These are phyloP conservation scores for Coemansia sp. DNA, from an alignment of 192 early-diverging fungal genomes.

Conservation along the genomic window DNA sequence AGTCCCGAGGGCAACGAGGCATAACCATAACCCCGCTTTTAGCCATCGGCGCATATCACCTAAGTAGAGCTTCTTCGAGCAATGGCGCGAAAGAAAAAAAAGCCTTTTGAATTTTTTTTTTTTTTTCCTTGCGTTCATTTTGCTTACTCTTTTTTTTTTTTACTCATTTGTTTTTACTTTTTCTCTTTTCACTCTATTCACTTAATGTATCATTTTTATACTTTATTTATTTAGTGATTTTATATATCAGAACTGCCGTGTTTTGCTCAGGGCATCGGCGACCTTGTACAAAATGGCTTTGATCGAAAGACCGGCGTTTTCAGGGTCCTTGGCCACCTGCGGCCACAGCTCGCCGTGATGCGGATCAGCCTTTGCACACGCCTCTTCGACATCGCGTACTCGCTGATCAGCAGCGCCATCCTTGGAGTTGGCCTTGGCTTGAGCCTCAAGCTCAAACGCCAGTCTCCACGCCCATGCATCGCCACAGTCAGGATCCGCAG, in stretches of 20 bases:
- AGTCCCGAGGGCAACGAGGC: conserved; percentile 16
- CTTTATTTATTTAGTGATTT: background rate
- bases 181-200: background rate
- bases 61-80: too few relatives aligned
- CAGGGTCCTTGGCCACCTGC: conserved; percentile 69
- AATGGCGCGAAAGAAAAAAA: too few relatives aligned
- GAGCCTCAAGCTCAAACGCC: conserved; percentile 76
- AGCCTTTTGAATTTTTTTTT: too few relatives aligned
- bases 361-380: conserved; percentile 80
- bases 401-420: conserved; percentile 20
- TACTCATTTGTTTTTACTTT: background rate
- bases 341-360: conserved; percentile 92
- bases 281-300: conserved; percentile 24
- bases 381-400: conserved; percentile 53
- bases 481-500: conserved; percentile 83
- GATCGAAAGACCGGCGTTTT: conserved; percentile 23
- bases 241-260: conserved; percentile 17
- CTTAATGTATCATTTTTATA: background rate
- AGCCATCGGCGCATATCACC: too few relatives aligned
- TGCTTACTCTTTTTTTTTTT: background rate
- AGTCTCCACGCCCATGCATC: conserved; percentile 96
- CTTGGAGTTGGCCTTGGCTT: background rate
- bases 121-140: background rate
- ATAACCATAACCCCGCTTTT: background rate
- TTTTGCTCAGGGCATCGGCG: conserved; percentile 15